Evolutionary conservation across 495 filamentous ascomycete species (phyloP), one percentile per base, ranked within the genome.

Genomic region (Cladorrhinum samala): DNA sequence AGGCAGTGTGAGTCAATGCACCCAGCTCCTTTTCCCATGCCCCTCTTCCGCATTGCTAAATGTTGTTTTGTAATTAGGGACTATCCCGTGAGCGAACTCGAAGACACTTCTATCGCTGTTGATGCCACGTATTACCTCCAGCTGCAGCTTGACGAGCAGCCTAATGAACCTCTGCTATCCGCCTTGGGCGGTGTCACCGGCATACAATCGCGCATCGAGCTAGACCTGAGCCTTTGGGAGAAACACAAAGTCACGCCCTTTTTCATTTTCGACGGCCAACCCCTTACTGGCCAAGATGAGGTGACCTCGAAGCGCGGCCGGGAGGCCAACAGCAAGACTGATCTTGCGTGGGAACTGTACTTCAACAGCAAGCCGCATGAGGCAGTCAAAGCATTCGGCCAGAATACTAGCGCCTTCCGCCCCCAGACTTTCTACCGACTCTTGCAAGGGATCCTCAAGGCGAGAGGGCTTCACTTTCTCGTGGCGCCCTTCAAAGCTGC

Each of bases 131-230:
- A 93, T 70, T 99, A 92, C 71, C 80, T 97, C 49, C 77, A 83
- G 58, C 83, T 83, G 8, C 76, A 93, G 49, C 80, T 92, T 61
- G 77, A 81, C 64, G 77, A 81, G 47, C 69, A 77, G 41, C 80
- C 82, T 37, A 85, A 84, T 49, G 94, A 99, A 62, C 89, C 91
- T 19, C 81, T 99, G 17, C 78, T 97, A 23, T 79, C 89, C 43
- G 94, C 94, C 17, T 79, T 97, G 14, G 94, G 92, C 21, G 94
- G 94, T 42, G 79, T 88, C 52, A 92, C 94, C 1, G 88, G 94
- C 54, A 83, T 85, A 40, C 69, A 82, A 62, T 68, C 67, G 27
- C 83, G 83, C 48, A 85, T 97, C 50, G 79, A 88, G 62, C 75
- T 76, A 30, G 88, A 96, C 52, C 72, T 99, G 4, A 76, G 82